Base-by-base conservation (phyloP, 192 early-diverging fungal genomes). In the Backusella circina region DNA sequence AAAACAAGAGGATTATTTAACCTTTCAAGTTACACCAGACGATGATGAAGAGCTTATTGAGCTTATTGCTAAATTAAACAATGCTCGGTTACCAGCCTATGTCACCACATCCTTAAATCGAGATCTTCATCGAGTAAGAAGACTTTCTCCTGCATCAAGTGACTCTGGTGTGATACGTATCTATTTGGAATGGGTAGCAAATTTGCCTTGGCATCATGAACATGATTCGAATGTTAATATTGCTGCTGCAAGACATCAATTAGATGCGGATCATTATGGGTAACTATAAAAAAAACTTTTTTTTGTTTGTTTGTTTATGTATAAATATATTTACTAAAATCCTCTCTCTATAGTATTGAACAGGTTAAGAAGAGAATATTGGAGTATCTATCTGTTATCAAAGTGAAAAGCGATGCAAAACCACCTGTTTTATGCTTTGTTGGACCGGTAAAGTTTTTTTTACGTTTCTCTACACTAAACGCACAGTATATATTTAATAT, bases 291-390 rank as follows among this genome's bases (percentile, higher is more conserved):
- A 30, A 18, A 39, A 39, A 69, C 3, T n/a, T 32, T 35, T 36
- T 23, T 35, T 38, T 26, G 6, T 37, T 28, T 39, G 12, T 69
- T n/a, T 69, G 1, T 69, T 69, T 69, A 33, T 66, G 16, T 36
- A 35, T 35, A 35, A 33, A 41, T 41, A 41, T 41, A 41, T 41
- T 41, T 41, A 41, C 39, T 41, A 41, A 41, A 41, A 10, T 41
- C 39, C 39, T 41, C 13, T 13, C 12, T 41, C 1, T 41, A 67
- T 67, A 70, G 68, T 13, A 70, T 96, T 32, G 88, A 92, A 28
- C 88, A 90, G 35, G 92, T 95, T 65, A 95, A 96, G 76, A 90
- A 85, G n/a, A 86, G 95, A 41, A 91, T 96, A 50, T 73, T 96
- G 30, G 95, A 96, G 78, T 95, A 92, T 72, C 80, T 96, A 9